A percentile compares a stretch with the other conserved stretches of the same genome.
Conservation (phyloP, 1,139 yeast species). For the Geotrichum europaeum region DNA sequence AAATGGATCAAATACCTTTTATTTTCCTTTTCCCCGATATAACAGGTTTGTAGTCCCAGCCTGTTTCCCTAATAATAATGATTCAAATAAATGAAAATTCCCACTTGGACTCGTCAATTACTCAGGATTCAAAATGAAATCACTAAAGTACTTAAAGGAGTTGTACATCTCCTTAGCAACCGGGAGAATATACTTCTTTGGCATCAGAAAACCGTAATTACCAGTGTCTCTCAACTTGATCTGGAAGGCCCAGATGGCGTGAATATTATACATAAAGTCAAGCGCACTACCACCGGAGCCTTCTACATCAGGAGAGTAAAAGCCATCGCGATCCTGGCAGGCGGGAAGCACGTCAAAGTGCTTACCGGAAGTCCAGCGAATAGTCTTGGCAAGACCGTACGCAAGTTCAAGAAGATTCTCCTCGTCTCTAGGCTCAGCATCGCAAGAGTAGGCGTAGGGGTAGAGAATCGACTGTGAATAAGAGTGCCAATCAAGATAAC, state of each 20-base stretch:
- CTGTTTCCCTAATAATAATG: too few relatives aligned
- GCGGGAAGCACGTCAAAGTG: conserved; percentile 67
- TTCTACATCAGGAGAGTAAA: conserved; percentile 47
- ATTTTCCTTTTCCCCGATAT: too few relatives aligned
- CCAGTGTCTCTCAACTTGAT: conserved; percentile 79
- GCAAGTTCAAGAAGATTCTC: conserved; percentile 78
- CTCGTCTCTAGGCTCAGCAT: conserved; percentile 63
- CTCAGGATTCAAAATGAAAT: conserved; percentile 41
- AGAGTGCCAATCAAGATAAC: conserved; percentile 77
- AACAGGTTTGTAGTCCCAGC: too few relatives aligned
- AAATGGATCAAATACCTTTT: too few relatives aligned
- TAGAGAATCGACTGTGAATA: conserved; percentile 77
- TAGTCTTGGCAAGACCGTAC: conserved; percentile 70
- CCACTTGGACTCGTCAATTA: background rate
- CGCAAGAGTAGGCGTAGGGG: conserved; percentile 79
- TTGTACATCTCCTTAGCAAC: conserved; percentile 72
- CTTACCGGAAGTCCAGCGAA: conserved; percentile 57
- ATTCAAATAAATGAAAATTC: background rate
- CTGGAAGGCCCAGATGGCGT: conserved; percentile 82
- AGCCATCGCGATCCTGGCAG: conserved; percentile 60
- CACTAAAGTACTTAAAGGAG: conserved; percentile 63
- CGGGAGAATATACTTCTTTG: conserved; percentile 62
- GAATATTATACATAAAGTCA: conserved; percentile 77
- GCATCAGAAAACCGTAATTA: conserved; percentile 74
- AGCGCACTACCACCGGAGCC: conserved; percentile 76